Evolutionary conservation across 495 filamentous ascomycete genomes (phyloP), one percentile per base, ranked within the genome.

Genomic region (Talaromyces ruber): DNA sequence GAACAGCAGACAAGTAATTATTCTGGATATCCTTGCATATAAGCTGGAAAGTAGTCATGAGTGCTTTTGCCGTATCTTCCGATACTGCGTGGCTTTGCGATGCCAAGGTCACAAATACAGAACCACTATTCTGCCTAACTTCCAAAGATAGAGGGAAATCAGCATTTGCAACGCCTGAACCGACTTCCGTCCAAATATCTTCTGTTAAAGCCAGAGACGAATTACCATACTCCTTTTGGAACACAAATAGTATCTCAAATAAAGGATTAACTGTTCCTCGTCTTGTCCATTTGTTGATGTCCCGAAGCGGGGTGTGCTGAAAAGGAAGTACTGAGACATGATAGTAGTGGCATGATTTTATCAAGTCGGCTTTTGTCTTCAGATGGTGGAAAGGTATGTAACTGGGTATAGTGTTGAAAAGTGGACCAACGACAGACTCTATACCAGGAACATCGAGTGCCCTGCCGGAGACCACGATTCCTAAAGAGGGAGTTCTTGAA

Each of bases 331-430:
- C 76, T 1, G 76, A 69, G 4, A 79, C 77, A 69, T 89, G 88
- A 67, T 83, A 87, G 1, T 81, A 71, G 63, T 91, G 87, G 64
- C 85, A 84, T 52, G 69, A 70, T 18, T 67, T 71, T 22, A 88
- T 70, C 2, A 88, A 64, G 1, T 77, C 75, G 12, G 69, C 63
- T 79, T 81, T 86, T 8, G 73, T 84, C 16, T 79, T 74, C n/a
- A 72, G 56, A 16, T 72, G 64, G 26, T 74, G 67, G 8, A 82
- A 59, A 8, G 79, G 68, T 12, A 86, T 69, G 39, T 79, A 73
- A 66, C 87, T 88, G 7, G 93, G 90, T 0, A 97, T 76, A 0
- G 93, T 97, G 71, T 97, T 98, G 79, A 98, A 96, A 4, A 96
- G 71, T 0, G 93, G 93, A 0, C 94, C 94, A 58, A 93, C 82